Conservation (phyloP, 78 protist genomes). For the Planoprotostelium fungivorum region DNA sequence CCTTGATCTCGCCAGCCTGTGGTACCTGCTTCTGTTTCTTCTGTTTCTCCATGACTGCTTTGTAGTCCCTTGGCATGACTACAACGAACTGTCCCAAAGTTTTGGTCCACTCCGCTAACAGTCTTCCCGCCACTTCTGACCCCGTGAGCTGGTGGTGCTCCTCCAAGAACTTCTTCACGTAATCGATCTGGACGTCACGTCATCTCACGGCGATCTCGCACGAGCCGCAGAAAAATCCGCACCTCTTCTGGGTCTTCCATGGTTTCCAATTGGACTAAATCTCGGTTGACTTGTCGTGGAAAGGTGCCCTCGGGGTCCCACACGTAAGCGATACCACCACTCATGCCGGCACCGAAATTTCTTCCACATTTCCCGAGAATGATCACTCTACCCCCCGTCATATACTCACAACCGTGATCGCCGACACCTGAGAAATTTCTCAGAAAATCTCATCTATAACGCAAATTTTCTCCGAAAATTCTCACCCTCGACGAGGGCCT, state of each 20-base stretch:
- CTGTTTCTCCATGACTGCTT: slow-evolving; percentile 14
- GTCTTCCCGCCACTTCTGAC: slow-evolving; percentile 32
- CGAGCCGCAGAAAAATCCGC: slow-evolving; percentile 9
- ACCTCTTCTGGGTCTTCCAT: slow-evolving; percentile 16
- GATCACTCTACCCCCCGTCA: slow-evolving; percentile 85
- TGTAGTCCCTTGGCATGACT: slow-evolving; percentile 65
- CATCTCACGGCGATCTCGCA: background rate
- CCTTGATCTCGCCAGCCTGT: background rate
- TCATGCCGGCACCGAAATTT: slow-evolving; percentile 88
- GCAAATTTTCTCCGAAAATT: too few species aligned
- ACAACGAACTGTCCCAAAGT: slow-evolving; percentile 16
- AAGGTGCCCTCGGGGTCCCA: slow-evolving; percentile 38
- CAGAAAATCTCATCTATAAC: background rate
- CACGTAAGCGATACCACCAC: slow-evolving; percentile 82
- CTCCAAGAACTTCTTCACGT: background rate
- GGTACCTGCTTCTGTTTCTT: background rate
- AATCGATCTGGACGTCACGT: background rate
- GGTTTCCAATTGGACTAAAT: slow-evolving; percentile 19
- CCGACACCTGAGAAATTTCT: slow-evolving; percentile 46
- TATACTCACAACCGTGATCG: slow-evolving; percentile 90
- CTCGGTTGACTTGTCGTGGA: slow-evolving; percentile 12
- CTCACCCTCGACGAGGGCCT: slow-evolving; percentile 78
- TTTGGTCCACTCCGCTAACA: slow-evolving; percentile 37
- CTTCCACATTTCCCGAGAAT: slow-evolving; percentile 71
- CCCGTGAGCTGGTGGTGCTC: slow-evolving; percentile 29